Evolutionary conservation across 345 rosid genomes (phyloP).

Genomic region (Litchi chinensis): DNA sequence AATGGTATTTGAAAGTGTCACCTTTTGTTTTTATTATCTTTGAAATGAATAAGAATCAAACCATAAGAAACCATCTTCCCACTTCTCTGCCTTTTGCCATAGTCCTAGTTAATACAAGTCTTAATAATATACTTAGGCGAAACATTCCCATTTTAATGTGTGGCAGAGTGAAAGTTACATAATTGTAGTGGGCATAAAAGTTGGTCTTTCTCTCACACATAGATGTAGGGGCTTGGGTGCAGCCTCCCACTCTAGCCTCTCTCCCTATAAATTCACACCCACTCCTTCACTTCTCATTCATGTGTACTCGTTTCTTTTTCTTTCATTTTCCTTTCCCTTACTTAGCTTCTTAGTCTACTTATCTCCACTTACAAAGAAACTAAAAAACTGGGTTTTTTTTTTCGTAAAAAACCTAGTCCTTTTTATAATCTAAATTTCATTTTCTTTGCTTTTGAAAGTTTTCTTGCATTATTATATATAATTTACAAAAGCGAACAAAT

Average conservation of each 20-base stretch:
- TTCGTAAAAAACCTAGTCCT: too few relatives aligned
- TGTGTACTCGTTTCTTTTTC: slow-evolving; percentile 8
- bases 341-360: not conserved
- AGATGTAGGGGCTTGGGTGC: not conserved
- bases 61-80: not conserved
- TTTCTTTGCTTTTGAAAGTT: not conserved
- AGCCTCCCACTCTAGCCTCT: not conserved
- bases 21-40: not conserved
- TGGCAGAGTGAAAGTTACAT: slow-evolving; percentile 18
- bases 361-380: not conserved
- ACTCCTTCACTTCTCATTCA: slow-evolving; percentile 35
- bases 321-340: not conserved
- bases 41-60: not conserved
- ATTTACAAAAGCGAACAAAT: not conserved
- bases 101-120: not conserved
- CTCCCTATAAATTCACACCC: slow-evolving; percentile 41
- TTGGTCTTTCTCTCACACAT: not conserved
- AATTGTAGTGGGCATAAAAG: slow-evolving; percentile 24
- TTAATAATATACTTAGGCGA: not conserved
- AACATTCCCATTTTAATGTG: slow-evolving; percentile 15
- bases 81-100: not conserved
- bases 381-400: too few relatives aligned
- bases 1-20: not conserved
- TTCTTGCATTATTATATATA: not conserved
- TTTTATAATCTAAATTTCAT: not conserved